A percentile compares a stretch with the other conserved stretches of the same genome.
phyloP scores from a whole-genome alignment of 805 yeast species.

The Ogataea trehalophila region DNA sequence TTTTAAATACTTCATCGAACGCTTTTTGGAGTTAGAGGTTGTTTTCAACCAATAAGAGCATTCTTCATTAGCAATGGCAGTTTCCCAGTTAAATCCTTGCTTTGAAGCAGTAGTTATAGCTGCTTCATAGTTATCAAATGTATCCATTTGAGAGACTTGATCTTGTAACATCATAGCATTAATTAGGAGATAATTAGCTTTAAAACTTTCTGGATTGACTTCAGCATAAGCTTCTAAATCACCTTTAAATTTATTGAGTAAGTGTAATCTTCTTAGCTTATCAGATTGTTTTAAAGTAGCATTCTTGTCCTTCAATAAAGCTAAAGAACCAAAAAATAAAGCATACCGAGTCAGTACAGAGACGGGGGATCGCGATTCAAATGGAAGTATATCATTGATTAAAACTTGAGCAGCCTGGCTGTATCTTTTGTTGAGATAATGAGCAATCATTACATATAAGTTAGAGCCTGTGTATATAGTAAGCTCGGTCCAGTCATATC shows the following conservation, averaged over 20 bases:
- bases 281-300: conserved; percentile 9
- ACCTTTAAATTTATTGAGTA: conserved; percentile 17
- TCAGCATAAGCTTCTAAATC: conserved; percentile 33
- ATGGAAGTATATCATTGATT: conserved; percentile 1
- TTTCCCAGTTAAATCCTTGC: conserved; percentile 31
- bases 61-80: conserved; percentile 36
- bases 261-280: conserved; percentile 10
- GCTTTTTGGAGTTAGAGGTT: conserved; percentile 22
- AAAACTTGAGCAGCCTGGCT: conserved; percentile 4
- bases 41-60: conserved; percentile 38
- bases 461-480: background rate
- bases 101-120: conserved; percentile 37
- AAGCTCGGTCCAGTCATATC: background rate
- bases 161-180: conserved; percentile 30
- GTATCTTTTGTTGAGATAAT: conserved; percentile 8
- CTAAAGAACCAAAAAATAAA: conserved; percentile 9
- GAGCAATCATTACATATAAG: background rate
- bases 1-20: conserved; percentile 34
- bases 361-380: background rate
- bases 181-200: conserved; percentile 32
- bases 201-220: conserved; percentile 34
- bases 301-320: conserved; percentile 13
- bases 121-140: conserved; percentile 40
- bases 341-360: conserved; percentile 8
- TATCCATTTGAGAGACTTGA: conserved; percentile 30